Conservation (phyloP, 495 filamentous ascomycete genomes). For the Cercophora scortea region DNA sequence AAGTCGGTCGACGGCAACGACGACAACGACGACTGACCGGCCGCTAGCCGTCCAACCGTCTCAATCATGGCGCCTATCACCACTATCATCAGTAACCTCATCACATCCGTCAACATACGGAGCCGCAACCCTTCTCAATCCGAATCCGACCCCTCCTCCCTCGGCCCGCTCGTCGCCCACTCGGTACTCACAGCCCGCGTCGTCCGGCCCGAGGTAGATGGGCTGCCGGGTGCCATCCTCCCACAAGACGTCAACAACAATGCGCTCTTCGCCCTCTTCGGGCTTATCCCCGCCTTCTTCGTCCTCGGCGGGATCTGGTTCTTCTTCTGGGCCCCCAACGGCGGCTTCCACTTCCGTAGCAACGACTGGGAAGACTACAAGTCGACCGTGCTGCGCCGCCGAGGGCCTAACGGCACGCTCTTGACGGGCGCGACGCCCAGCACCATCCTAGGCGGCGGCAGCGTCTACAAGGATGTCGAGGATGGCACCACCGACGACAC, state of each 20-base stretch:
- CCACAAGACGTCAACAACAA: slow-evolving; percentile 75
- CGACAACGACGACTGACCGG: background rate
- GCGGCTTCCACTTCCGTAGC: slow-evolving; percentile 78
- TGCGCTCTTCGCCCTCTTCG: slow-evolving; percentile 77
- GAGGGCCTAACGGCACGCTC: slow-evolving; percentile 79
- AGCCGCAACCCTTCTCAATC: background rate
- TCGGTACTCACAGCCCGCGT: slow-evolving; percentile 31
- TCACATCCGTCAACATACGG: slow-evolving; percentile 4
- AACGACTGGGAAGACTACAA: slow-evolving; percentile 98
- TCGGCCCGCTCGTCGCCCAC: slow-evolving; percentile 35
- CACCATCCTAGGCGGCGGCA: slow-evolving; percentile 74
- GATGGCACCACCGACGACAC: slow-evolving; percentile 45
- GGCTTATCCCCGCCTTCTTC: slow-evolving; percentile 69
- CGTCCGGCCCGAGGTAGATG: slow-evolving; percentile 15
- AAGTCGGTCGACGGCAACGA: background rate
- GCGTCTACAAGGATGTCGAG: slow-evolving; percentile 58
- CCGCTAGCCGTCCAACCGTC: background rate
- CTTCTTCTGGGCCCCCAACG: slow-evolving; percentile 97
- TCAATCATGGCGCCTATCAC: slow-evolving; percentile 20
- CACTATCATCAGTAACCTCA: slow-evolving; percentile 4
- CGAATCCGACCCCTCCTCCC: slow-evolving; percentile 10
- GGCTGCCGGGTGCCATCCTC: slow-evolving; percentile 45
- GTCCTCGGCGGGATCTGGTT: slow-evolving; percentile 82
- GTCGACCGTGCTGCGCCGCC: slow-evolving; percentile 85
- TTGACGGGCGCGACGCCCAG: slow-evolving; percentile 71